Evolutionary conservation across 2,329 filamentous ascomycete species (phyloP), one percentile per base, ranked within the genome.

Genomic region (Alternaria tenuissima): DNA sequence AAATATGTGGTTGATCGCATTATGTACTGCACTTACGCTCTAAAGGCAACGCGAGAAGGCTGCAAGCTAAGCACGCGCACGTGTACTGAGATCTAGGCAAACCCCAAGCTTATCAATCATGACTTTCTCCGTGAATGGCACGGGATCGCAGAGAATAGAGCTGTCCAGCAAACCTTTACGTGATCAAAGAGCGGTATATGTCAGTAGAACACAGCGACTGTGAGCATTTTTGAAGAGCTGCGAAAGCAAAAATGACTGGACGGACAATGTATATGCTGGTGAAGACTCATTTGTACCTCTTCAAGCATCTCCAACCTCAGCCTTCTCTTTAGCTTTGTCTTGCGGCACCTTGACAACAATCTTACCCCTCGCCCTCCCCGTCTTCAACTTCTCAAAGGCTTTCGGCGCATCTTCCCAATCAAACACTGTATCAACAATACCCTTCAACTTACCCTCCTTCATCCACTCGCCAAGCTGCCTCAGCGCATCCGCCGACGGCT

Each of bases 331-430:
- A 46, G 64, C 46, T 46, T 57, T 58, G 7, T 68, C 63, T 39
- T 75, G 64, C 54, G 66, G 71, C 36, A 78, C 72, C 49, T 68
- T 72, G 9, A 83, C 66, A 3, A 90, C 80, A 63, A 91, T 76
- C 78, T 91, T 91, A 0, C 88, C 89, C 62, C 77, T 84, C 2
- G 84, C 81, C 34, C 83, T 81, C 0, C 84, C 84, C 0, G 79
- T 84, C 77, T 85, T 88, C 68, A 90, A 69, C 70, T 82, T 87
- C 72, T 84, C 82, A 74, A 86, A 88, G 2, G 87, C 88, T 68
- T 84, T 81, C 1, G 83, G 81, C 2, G 81, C 84, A 57, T 89
- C 82, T 46, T 86, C 85, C 70, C 87, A 86, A 11, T 81, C 77
- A 67, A 84, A 88, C 2, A 79, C 78, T 59, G 83, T 79, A 68